phyloP scores from a whole-genome alignment of 2,329 filamentous ascomycete species.

The Botrytis elliptica region DNA sequence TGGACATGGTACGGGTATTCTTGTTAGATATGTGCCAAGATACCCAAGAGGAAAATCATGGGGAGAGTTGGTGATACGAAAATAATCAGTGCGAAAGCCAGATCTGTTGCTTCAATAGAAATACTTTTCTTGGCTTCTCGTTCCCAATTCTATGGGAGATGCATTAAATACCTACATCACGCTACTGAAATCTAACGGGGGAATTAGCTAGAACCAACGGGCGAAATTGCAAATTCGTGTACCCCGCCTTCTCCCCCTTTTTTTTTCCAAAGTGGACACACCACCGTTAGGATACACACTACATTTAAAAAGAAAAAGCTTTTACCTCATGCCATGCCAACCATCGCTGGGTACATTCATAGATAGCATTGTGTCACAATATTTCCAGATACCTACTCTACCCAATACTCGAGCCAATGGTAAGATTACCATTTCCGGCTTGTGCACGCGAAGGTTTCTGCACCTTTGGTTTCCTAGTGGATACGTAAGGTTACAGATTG shows the following conservation, averaged over 20 bases:
- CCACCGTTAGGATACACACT: background rate
- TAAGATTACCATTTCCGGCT: background rate
- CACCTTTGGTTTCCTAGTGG: background rate
- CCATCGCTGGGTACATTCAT: background rate
- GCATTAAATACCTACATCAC: background rate
- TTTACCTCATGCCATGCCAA: background rate
- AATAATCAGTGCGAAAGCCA: background rate
- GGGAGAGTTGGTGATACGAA: background rate
- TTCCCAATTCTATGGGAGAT: background rate
- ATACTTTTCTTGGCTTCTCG: background rate
- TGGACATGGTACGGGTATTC: background rate
- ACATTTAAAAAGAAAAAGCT: background rate
- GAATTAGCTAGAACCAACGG: background rate
- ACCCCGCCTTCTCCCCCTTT: background rate
- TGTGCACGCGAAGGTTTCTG: background rate
- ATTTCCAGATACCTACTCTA: background rate
- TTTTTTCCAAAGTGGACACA: background rate
- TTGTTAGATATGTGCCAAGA: background rate
- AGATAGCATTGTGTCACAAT: background rate
- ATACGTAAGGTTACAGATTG: background rate
- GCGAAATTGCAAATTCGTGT: background rate
- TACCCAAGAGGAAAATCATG: background rate
- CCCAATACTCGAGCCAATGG: background rate
- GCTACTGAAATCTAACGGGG: background rate
- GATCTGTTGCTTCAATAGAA: background rate